Base-by-base conservation (phyloP, 2,329 filamentous ascomycete species). In the Alternaria sp. region DNA sequence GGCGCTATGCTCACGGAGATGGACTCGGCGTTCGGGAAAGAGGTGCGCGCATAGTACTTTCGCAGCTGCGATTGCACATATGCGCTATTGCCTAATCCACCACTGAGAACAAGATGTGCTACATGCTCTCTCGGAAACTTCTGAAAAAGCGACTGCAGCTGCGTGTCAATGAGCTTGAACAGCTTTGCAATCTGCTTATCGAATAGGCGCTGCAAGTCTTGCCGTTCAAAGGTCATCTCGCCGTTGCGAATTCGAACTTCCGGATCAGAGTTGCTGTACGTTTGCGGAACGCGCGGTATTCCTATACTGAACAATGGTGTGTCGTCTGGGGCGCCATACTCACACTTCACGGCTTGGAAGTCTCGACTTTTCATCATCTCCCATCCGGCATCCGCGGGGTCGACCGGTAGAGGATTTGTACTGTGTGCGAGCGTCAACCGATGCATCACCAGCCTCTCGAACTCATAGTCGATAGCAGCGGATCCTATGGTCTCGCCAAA, bases 401-500 rank as follows among this genome's bases (percentile, higher is more conserved):
- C 72, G 25, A 81, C 65, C 0, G 72, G 70, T 7, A 79, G 55
- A 12, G 73, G 70, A 21, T 61, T 61, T 1, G 63, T 67, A 13
- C 43, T 51, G 61, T 81, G 70, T 9, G 77, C 77, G 8, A 67
- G 51, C 15, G 70, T 69, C 23, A 82, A 67, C 8, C 79, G 73
- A 4, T 67, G 54, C 25, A 64, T 61, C 3, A 78, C 78, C n/a
- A 77, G 62, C n/a, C 71, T 70, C 54, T 81, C 78, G 49, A 82
- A 81, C 21, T 77, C 76, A 23, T 73, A 76, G 63, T 83, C 81
- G 17, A 83, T 80, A 4, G 79, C 72, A 3, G 79, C 77, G 2
- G 79, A 81, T 1, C 81, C 81, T 19, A 83, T 83, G 6, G 81
- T 82, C 43, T 76, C 71, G 15, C 77, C 77, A 47, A 78, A 78